Evolutionary conservation across 106 monocot species (phyloP).

Genomic region (Gastrodia elata): DNA sequence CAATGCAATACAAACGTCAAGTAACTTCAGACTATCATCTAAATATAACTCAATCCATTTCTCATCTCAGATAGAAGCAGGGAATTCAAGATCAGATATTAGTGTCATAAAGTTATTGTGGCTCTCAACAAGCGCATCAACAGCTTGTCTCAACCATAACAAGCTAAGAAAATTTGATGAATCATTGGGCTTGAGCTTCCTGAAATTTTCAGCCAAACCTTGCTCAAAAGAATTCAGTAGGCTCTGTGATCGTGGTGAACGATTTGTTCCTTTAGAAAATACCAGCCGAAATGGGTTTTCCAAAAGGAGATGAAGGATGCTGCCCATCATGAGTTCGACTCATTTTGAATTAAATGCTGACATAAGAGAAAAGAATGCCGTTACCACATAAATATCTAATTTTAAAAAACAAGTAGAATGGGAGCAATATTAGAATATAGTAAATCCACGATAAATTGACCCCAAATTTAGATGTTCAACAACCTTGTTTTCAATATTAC

Average conservation of each 20-base stretch:
- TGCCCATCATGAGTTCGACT: slow-evolving; percentile 54
- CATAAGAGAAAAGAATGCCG: background rate
- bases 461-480: background rate
- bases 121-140: slow-evolving; percentile 37
- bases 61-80: slow-evolving; percentile 78
- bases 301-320: slow-evolving; percentile 31
- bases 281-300: slow-evolving; percentile 62
- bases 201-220: slow-evolving; percentile 33
- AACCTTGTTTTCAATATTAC: background rate
- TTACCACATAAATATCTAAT: background rate
- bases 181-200: slow-evolving; percentile 40
- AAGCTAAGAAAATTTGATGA: slow-evolving; percentile 43
- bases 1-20: slow-evolving; percentile 74
- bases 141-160: slow-evolving; percentile 60
- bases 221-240: slow-evolving; percentile 48
- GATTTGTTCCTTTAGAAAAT: slow-evolving; percentile 28
- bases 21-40: slow-evolving; percentile 67
- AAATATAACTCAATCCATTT: slow-evolving; percentile 78
- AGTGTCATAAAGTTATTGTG: slow-evolving; percentile 42
- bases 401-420: background rate
- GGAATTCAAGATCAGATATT: slow-evolving; percentile 69
- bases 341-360: slow-evolving; percentile 29
- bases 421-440: background rate
- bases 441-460: background rate
- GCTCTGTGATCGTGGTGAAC: slow-evolving; percentile 29